phyloP scores from a whole-genome alignment of 768 basidiomycete genomes.

The Leucocoprinus birnbaumii region DNA sequence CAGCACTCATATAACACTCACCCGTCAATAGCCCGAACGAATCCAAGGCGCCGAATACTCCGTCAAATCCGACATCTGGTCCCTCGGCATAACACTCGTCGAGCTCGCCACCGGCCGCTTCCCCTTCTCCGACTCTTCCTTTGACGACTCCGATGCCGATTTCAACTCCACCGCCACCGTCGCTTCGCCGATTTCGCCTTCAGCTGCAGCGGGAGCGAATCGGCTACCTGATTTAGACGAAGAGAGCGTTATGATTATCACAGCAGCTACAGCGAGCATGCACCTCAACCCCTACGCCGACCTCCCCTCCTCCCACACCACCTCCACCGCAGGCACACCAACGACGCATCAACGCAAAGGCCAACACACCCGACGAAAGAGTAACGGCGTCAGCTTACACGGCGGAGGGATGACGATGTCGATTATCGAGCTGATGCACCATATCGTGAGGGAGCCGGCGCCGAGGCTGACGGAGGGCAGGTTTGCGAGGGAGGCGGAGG shows the following conservation, averaged over 20 bases:
- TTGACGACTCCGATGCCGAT: slow-evolving; percentile 25
- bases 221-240: slow-evolving; percentile 60
- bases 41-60: slow-evolving; percentile 98
- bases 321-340: neutral
- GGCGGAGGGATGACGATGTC: slow-evolving; percentile 97
- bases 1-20: neutral
- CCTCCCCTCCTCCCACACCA: neutral
- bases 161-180: slow-evolving; percentile 33
- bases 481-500: slow-evolving; percentile 68
- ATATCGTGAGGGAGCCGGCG: slow-evolving; percentile 98
- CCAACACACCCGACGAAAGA: slow-evolving; percentile 42
- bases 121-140: slow-evolving; percentile 93
- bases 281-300: slow-evolving; percentile 26
- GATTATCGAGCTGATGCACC: slow-evolving; percentile 94
- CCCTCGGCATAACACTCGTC: slow-evolving; percentile 92
- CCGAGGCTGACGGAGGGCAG: slow-evolving; percentile 72
- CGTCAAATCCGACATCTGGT: slow-evolving; percentile 99
- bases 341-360: slow-evolving; percentile 20
- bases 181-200: neutral
- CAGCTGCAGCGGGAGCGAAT: neutral
- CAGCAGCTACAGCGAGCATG: slow-evolving; percentile 41
- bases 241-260: slow-evolving; percentile 46
- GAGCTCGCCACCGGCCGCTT: slow-evolving; percentile 97
- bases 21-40: slow-evolving; percentile 78
- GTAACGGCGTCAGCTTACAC: slow-evolving; percentile 73